A percentile compares a stretch with the other conserved stretches of the same genome.
These are phyloP conservation scores for barley (Hordeum vulgare) DNA, from an alignment of 176 grass and related monocot species.

Conservation along the genomic window DNA sequence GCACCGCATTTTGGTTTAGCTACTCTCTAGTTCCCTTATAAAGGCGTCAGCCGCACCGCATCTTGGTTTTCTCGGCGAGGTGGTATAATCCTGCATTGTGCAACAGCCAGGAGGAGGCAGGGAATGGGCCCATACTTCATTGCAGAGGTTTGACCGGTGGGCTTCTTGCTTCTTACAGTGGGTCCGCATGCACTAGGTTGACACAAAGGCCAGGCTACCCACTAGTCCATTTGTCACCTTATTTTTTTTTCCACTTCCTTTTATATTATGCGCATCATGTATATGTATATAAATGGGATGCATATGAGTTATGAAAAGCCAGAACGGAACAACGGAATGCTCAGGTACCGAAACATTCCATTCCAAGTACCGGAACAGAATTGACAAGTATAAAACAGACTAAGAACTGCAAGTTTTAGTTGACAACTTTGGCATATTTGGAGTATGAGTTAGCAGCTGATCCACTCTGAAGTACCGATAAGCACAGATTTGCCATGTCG, in stretches of 20 bases:
- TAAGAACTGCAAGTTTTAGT: not conserved
- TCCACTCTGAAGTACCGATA: not conserved
- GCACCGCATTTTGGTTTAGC: too few relatives aligned
- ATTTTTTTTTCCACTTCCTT: not conserved
- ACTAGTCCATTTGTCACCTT: not conserved
- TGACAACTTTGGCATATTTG: not conserved
- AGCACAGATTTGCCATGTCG: too few relatives aligned
- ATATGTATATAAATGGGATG: not conserved
- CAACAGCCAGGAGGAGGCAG: not conserved
- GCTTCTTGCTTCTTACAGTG: not conserved
- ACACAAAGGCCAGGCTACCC: not conserved
- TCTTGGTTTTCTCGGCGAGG: not conserved
- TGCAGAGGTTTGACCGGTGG: not conserved
- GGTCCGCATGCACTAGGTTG: not conserved
- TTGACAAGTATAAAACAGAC: not conserved
- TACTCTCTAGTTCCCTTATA: too few relatives aligned
- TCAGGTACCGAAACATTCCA: not conserved
- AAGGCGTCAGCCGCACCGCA: not conserved
- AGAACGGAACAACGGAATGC: not conserved
- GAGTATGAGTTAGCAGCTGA: not conserved
- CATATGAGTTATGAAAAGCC: not conserved
- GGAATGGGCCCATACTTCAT: not conserved
- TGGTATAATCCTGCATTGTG: not conserved
- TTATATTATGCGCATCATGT: not conserved
- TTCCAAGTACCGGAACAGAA: not conserved